Evolutionary conservation across 2,329 filamentous ascomycete species (phyloP).

Genomic region (Acephala macrosclerotiorum): DNA sequence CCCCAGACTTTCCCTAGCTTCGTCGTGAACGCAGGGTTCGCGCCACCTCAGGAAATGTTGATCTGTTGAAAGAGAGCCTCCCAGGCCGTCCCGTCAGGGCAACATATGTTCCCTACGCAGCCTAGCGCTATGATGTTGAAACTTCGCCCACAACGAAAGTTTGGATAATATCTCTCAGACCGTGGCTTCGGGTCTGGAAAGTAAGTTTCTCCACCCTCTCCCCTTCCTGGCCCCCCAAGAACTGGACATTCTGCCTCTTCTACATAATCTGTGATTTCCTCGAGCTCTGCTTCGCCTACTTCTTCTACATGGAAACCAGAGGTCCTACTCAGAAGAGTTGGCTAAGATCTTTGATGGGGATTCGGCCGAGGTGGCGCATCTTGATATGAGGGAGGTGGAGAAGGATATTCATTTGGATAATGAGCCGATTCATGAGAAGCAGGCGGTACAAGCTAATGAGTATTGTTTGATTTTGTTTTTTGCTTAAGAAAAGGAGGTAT

Average conservation of each 20-base stretch:
- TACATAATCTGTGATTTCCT: slow-evolving; percentile 69
- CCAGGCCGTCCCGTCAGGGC: not conserved
- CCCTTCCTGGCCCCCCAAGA: slow-evolving; percentile 54
- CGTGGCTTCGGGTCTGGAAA: slow-evolving; percentile 50
- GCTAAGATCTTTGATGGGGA: slow-evolving; percentile 75
- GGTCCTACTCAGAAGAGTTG: slow-evolving; percentile 73
- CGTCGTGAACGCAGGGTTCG: not conserved
- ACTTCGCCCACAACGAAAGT: slow-evolving; percentile 6
- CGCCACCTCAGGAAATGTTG: not conserved
- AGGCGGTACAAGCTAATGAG: slow-evolving; percentile 14
- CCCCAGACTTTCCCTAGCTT: slow-evolving; percentile 13
- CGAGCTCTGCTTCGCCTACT: slow-evolving; percentile 68
- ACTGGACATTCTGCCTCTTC: slow-evolving; percentile 65
- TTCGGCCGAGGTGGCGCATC: slow-evolving; percentile 58
- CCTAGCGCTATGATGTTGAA: slow-evolving; percentile 13
- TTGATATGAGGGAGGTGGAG: slow-evolving; percentile 62
- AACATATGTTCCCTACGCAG: not conserved
- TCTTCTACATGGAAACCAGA: slow-evolving; percentile 74
- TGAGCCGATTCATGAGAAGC: slow-evolving; percentile 27
- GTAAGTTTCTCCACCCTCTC: slow-evolving; percentile 48
- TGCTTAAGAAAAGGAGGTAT: not conserved
- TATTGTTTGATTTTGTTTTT: not conserved
- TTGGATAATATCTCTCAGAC: slow-evolving; percentile 18
- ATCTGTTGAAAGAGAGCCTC: not conserved
- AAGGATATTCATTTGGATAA: slow-evolving; percentile 51